Base-by-base conservation (phyloP, 805 yeast genomes). In the Ogataea allantospora region DNA sequence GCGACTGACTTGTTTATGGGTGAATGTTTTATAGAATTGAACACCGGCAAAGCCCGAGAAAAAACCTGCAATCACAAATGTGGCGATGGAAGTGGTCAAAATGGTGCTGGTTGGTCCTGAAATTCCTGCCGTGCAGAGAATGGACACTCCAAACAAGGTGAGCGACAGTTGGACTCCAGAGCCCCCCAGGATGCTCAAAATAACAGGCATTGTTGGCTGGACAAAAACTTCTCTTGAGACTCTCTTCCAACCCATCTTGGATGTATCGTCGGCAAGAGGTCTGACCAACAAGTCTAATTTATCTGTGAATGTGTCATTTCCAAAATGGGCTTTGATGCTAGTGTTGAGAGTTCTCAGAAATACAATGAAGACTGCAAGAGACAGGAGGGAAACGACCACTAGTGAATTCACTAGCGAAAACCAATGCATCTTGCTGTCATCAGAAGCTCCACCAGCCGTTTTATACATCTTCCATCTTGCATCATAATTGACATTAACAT, bases 1-100 rank as follows among this genome's bases (percentile, higher is more conserved):
- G 56, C 65, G 30, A 58, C 61, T 43, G 60, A 54, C 21, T 47
- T 69, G 55, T 42, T 65, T 61, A 21, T 67, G 68, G 19, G 73
- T 65, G 55, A 80, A 74, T n/a, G 69, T 53, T 53, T 76, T 80
- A 58, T 73, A 77, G 30, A 83, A 65, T 42, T 78, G 71, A 11
- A 84, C 71, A 28, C 93, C 87, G 5, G 78, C 64, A 55, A 75
- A 85, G 0, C 95, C 88, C 1, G 95, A 80, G 38, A 83, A 71
- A 22, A 80, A 71, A 0, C 93, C 95, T 15, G 91, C 86, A 19
- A 75, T 55, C 4, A 83, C 74, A 50, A 86, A 79, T 42, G 79
- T 66, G 3, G 73, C 54, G 16, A 83, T 51, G 0, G 88, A 76
- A 33, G 80, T 67, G 7, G 85, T 71, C 35, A 83, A 56, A 6